phyloP scores from a whole-genome alignment of 345 rosid genomes.

The Eucalyptus coolabah region DNA sequence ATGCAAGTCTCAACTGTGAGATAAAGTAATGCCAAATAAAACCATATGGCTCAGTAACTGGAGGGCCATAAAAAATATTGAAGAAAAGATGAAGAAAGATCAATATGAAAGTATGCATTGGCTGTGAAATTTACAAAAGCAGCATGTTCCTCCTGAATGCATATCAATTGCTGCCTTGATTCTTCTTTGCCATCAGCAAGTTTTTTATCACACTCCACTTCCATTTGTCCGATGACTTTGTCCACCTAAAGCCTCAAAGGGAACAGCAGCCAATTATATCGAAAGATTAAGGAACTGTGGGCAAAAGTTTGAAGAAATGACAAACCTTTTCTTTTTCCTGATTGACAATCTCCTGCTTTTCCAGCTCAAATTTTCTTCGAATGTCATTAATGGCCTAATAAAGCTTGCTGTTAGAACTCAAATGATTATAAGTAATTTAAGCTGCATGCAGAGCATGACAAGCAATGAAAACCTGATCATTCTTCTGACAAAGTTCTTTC shows the following conservation, averaged over 20 bases:
- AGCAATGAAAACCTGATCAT: slow-evolving; percentile 56
- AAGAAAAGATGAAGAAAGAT: not conserved
- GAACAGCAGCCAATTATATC: not conserved
- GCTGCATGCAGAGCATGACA: not conserved
- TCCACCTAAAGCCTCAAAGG: slow-evolving; percentile 37
- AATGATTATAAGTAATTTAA: not conserved
- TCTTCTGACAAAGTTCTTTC: slow-evolving; percentile 86
- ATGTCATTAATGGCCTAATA: slow-evolving; percentile 80
- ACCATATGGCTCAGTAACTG: not conserved
- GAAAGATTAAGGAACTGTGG: not conserved
- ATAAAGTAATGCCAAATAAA: not conserved
- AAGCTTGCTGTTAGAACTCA: not conserved
- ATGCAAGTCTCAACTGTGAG: not conserved
- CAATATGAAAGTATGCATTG: slow-evolving; percentile 1
- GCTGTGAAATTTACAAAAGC: slow-evolving; percentile 32
- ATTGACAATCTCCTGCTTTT: slow-evolving; percentile 55
- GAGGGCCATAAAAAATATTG: not conserved
- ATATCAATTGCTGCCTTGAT: slow-evolving; percentile 30
- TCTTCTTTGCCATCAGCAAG: slow-evolving; percentile 50
- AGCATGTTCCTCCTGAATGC: slow-evolving; percentile 54
- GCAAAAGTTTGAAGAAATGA: not conserved
- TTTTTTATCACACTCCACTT: slow-evolving; percentile 36
- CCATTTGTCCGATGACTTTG: slow-evolving; percentile 31
- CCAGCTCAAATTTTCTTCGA: slow-evolving; percentile 69
- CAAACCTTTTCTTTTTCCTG: slow-evolving; percentile 61